phyloP scores from a whole-genome alignment of 139 green algal genomes.

The Astrephomene gubernaculifera region DNA sequence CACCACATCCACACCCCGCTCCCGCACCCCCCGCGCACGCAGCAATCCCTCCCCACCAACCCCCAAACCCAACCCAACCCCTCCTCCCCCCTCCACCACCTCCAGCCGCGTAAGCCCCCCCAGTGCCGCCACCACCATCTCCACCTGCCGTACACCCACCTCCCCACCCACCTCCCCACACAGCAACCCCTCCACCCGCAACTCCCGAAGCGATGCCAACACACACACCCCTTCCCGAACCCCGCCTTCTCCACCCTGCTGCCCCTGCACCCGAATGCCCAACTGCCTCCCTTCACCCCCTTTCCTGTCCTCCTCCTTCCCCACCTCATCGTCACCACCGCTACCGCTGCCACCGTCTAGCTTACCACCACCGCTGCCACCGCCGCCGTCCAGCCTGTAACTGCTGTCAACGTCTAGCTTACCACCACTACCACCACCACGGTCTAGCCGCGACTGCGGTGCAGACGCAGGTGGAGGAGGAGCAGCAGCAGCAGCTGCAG shows the following conservation, averaged over 20 bases:
- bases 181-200: slow-evolving; percentile 14
- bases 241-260: too few species aligned
- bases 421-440: too few species aligned
- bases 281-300: too few species aligned
- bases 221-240: background rate
- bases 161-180: too few species aligned
- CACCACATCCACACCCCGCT: background rate
- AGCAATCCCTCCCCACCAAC: slow-evolving; percentile 9
- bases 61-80: background rate
- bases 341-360: background rate
- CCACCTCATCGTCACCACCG: too few species aligned
- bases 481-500: background rate
- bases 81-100: too few species aligned
- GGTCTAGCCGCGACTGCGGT: too few species aligned
- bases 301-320: too few species aligned
- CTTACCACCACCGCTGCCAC: background rate
- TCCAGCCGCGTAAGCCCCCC: background rate
- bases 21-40: background rate
- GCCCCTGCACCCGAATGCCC: too few species aligned
- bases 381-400: background rate
- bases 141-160: slow-evolving; percentile 1
- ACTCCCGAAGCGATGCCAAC: background rate
- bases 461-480: too few species aligned
- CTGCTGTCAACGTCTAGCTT: too few species aligned
- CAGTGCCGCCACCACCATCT: slow-evolving; percentile 22